Evolutionary conservation across 306 rosid genomes (phyloP), one percentile per base, ranked within the genome.

Genomic region (Lablab purpureus): DNA sequence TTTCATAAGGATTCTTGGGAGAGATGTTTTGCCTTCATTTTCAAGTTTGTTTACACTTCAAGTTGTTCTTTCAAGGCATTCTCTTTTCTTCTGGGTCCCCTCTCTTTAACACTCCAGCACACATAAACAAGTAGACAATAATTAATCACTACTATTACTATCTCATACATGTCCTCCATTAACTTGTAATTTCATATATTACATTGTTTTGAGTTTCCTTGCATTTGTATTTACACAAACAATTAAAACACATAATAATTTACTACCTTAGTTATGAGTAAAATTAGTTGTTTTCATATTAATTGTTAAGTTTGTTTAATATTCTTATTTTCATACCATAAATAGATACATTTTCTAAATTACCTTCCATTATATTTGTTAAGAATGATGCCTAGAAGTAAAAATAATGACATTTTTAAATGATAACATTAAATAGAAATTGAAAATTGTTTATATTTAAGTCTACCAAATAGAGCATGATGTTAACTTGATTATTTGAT

Each of bases 11-110:
- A 71, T 84, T 67, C 78, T 71, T 54, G 41, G 27, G 64, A 76
- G 64, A 76, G 79, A 85, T 83, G 77, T 82, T 88, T 85, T 79
- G 85, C 87, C 84, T 81, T 88, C 91, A 64, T 72, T 78, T 79
- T 75, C 78, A 86, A 80, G 82, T 55, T 76, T 85, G 84, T 82
- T 83, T 75, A 70, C 84, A 71, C 63, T 73, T 47, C 72, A 67
- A 82, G 23, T 54, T 85, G 68, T 40, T 81, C 78, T 10, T 64
- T 80, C 60, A 76, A 73, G 66, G 72, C 71, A 71, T 32, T 65
- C 76, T 74, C 71, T 22, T 74, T 80, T 45, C 30, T 47, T 59
- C 19, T 51, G 43, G 65, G 43, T 23, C 66, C 67, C 66, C 64
- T 75, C 25, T 37, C 27, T 19, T n/a, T 52, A 47, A 22, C 58